Evolutionary conservation across 176 grass and related monocot genomes (phyloP).

Genomic region (Aechmea fasciata): DNA sequence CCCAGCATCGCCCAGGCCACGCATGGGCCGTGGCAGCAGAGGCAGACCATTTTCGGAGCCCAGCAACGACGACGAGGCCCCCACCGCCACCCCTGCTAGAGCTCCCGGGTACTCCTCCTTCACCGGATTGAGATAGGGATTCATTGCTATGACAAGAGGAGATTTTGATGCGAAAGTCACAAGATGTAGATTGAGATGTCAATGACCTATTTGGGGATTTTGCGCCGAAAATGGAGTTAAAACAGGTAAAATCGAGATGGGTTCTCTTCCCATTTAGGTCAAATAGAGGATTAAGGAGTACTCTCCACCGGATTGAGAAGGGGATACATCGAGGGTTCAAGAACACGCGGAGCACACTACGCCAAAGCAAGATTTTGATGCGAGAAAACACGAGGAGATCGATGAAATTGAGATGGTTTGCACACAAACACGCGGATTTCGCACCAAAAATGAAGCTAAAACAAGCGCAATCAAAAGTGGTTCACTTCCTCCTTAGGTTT

Average conservation of each 20-base stretch:
- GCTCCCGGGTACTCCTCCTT: neutral
- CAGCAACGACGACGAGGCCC: neutral
- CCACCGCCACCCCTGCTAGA: neutral
- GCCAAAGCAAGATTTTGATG: neutral
- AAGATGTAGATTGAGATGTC: neutral
- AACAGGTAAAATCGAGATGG: neutral
- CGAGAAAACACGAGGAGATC: neutral
- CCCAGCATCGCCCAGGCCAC: slow-evolving; percentile 64
- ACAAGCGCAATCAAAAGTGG: neutral
- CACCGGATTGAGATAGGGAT: neutral
- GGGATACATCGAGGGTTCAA: too few relatives aligned
- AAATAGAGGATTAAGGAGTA: too few relatives aligned
- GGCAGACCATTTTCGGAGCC: slow-evolving; percentile 8
- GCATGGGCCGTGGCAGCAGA: slow-evolving; percentile 53
- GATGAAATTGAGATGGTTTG: neutral
- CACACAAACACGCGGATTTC: neutral
- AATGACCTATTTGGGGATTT: neutral
- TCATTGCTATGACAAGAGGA: neutral
- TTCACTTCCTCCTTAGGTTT: too few relatives aligned
- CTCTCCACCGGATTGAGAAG: too few relatives aligned
- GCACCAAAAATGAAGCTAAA: neutral
- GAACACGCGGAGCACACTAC: neutral
- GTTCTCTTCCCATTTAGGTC: too few relatives aligned
- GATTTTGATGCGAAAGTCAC: neutral
- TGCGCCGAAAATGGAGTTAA: neutral